phyloP scores from a whole-genome alignment of 768 basidiomycete genomes.

The Sarcodon sp. region DNA sequence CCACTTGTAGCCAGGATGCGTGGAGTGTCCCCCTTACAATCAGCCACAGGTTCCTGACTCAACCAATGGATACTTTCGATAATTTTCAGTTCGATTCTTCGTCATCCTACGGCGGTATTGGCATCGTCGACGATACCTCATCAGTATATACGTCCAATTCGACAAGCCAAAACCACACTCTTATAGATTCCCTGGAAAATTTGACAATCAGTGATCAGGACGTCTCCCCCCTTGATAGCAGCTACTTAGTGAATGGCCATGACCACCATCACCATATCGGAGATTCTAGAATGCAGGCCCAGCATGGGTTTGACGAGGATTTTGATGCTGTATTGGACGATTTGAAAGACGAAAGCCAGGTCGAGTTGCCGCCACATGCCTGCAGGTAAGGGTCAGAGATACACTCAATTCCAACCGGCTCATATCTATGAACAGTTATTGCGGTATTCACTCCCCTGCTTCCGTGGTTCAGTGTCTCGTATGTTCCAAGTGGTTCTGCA shows the following conservation, averaged over 20 bases:
- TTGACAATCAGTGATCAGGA: conserved; percentile 55
- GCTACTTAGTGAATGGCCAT: conserved; percentile 5
- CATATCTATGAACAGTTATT: conserved; percentile 50
- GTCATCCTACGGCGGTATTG: conserved; percentile 64
- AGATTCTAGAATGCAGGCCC: neutral
- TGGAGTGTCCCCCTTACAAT: neutral
- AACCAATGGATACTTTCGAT: conserved; percentile 65
- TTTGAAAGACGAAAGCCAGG: conserved; percentile 64
- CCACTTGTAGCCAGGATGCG: neutral
- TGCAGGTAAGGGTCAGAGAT: conserved; percentile 60
- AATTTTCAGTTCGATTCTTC: conserved; percentile 80
- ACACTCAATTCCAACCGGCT: conserved; percentile 1
- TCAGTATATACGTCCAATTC: conserved; percentile 67
- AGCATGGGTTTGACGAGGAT: conserved; percentile 53
- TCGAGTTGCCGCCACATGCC: conserved; percentile 84
- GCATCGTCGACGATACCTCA: conserved; percentile 68
- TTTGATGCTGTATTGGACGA: conserved; percentile 87
- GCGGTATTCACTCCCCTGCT: conserved; percentile 94
- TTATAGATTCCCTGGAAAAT: conserved; percentile 44
- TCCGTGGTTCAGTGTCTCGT: conserved; percentile 93
- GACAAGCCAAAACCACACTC: conserved; percentile 29
- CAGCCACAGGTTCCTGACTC: conserved; percentile 8
- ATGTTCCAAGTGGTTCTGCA: conserved; percentile 97
- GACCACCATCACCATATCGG: conserved; percentile 19
- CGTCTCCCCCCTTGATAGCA: conserved; percentile 18